Base-by-base conservation (phyloP, 2,329 filamentous ascomycete species). In the Apiospora pterosperma region DNA sequence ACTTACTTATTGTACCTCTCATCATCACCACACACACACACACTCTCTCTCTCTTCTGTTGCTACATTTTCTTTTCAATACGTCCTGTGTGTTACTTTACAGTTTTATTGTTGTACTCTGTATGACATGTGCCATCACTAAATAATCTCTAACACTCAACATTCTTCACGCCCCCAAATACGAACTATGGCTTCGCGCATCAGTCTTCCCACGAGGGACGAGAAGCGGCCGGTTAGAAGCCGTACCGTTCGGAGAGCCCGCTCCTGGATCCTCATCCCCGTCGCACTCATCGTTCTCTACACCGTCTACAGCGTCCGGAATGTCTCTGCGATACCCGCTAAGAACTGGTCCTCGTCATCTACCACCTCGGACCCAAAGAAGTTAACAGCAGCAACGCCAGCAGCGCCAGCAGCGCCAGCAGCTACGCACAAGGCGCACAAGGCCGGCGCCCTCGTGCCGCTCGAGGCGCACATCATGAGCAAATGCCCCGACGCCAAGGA, bases 391-490 rank as follows among this genome's bases (percentile, higher is more conserved):
- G 59, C 61, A 10, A 12, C 28, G 3, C n/a, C 44, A 10, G 44
- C 44, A 31, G 12, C 21, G n/a, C n/a, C n/a, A 42, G 58, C 58
- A 10, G n/a, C 28, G 3, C n/a, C 44, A 10, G 44, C 44, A 31
- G 12, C 21, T 21, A 44, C 65, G n/a, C 42, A 36, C 38, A 31
- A 52, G 36, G 39, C 63, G 34, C n/a, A 21, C 38, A n/a, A n/a
- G 31, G 61, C 65, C 34, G 64, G 68, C 62, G 67, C 67, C 55
- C 78, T 82, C 65, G 90, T 98, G 5, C 91, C 93, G 4, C 79
- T 99, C 2, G 96, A 99, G 76, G 92, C 93, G 64, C 95, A 98
- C 77, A 96, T 98, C 71, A 99, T 98, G 90, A 92, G 89, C 80
- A 97, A 98, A 83, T 99, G 96, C 73, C 94, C 95, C 0, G 96